Evolutionary conservation across 345 rosid species (phyloP), one percentile per base, ranked within the genome.

Genomic region (Gossypium turneri): DNA sequence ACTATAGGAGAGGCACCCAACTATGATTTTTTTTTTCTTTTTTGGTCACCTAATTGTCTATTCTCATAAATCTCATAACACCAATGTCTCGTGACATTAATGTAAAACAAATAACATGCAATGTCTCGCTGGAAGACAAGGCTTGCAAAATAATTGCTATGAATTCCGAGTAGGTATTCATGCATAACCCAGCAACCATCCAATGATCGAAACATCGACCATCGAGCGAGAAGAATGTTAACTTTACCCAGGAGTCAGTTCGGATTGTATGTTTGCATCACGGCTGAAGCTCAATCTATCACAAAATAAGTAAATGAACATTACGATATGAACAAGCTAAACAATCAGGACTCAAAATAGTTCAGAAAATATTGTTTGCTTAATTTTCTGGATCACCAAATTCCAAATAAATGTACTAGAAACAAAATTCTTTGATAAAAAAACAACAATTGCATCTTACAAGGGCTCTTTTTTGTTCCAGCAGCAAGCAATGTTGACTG

Each of bases 341-440:
- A 55, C 63, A 34, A 71, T 34, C 34, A 55, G 45, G 61, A 70
- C 34, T 55, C 29, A 11, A 71, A 7, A 22, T 51, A 52, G 47
- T 70, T 51, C 10, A 52, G 45, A 34, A 34, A 17, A 11, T n/a
- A 29, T 38, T 56, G 24, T 38, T 59, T 29, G 16, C 44, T 60
- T 34, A 3, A 70, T 67, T 44, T 63, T 48, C 59, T 13, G 63
- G 38, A 68, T 53, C 17, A 58, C 52, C 58, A 34, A 20, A 13
- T 48, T 73, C 70, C 17, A 41, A 19, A 16, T 58, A 9, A 55
- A 59, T 19, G 38, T 60, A 10, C 47, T 19, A 27, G 60, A 9
- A 72, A 43, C 50, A 20, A 41, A 77, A 24, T 11, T 61, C 13
- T 66, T 45, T 64, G 70, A 78, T 71, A 62, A n/a, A 20, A 47